Conservation (phyloP, 495 filamentous ascomycete species). For the Penicillium fimorum region DNA sequence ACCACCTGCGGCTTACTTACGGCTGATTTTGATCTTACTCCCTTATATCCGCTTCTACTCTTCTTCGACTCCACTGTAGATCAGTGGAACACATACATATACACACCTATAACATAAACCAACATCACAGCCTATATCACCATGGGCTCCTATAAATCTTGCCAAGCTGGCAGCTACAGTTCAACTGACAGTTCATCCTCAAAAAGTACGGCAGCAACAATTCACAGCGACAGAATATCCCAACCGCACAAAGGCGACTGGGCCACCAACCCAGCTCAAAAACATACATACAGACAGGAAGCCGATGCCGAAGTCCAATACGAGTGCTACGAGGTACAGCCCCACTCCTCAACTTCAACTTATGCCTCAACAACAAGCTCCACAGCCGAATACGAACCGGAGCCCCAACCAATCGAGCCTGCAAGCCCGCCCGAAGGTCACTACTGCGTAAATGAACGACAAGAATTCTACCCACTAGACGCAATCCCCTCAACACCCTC, state of each 20-base stretch:
- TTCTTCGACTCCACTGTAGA: conserved; percentile 1
- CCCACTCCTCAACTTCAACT: conserved; percentile 70
- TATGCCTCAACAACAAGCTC: conserved; percentile 74
- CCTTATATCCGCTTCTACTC: not conserved
- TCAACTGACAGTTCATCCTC: conserved; percentile 58
- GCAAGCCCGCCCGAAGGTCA: conserved; percentile 18
- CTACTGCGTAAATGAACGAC: conserved; percentile 60
- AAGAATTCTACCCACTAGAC: conserved; percentile 59
- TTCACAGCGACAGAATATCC: conserved; percentile 27
- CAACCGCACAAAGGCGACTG: not conserved
- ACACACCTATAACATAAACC: not conserved
- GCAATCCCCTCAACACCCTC: conserved; percentile 73
- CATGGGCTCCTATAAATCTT: conserved; percentile 40
- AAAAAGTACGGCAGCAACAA: conserved; percentile 66
- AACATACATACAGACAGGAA: conserved; percentile 27
- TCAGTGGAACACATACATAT: conserved; percentile 1
- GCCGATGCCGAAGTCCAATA: conserved; percentile 32
- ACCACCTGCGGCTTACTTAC: conserved; percentile 9
- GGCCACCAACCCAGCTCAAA: not conserved
- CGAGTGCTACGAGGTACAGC: conserved; percentile 27
- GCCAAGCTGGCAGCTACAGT: conserved; percentile 50
- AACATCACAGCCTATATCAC: not conserved
- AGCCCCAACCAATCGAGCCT: conserved; percentile 40
- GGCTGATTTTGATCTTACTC: not conserved
- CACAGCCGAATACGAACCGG: conserved; percentile 52